These are phyloP conservation scores for Proliferodiscus dingleyae DNA, from an alignment of 2,329 filamentous ascomycete genomes.

Conservation along the genomic window DNA sequence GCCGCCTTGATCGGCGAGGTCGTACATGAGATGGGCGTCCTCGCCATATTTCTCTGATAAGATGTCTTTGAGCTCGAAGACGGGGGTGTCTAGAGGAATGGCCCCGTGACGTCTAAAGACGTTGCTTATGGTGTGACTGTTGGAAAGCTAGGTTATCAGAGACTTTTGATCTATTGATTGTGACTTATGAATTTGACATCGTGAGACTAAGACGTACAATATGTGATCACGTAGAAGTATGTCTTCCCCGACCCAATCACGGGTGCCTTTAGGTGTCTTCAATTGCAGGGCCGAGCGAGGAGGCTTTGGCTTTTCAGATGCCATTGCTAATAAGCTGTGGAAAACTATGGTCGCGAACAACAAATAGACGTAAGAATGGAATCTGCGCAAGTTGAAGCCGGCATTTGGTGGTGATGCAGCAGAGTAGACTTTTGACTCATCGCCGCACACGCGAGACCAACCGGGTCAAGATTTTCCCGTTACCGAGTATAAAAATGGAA, in stretches of 20 bases:
- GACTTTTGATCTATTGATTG: no score
- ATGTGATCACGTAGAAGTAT: constrained; percentile 5
- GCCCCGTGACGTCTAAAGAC: constrained; percentile 83
- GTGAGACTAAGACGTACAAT: constrained; percentile 9
- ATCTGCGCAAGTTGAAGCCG: no score
- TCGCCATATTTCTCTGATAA: constrained; percentile 88
- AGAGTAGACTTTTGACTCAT: no score
- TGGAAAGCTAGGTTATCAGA: constrained; percentile 69
- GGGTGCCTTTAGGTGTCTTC: constrained; percentile 88
- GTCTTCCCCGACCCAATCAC: constrained; percentile 56
- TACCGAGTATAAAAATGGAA: no score
- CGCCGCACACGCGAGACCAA: no score
- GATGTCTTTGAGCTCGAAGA: constrained; percentile 85
- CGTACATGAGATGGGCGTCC: constrained; percentile 88
- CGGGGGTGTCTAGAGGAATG: constrained; percentile 72
- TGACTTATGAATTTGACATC: constrained; percentile 53
- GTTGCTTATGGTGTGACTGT: constrained; percentile 68
- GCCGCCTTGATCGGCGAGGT: constrained; percentile 81
- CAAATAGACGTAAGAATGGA: no score
- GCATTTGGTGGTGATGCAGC: no score
- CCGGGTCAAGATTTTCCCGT: no score
- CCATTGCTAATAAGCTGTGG: no score
- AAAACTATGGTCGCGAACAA: no score
- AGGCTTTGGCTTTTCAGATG: no score
- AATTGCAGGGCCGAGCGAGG: constrained; percentile 51